phyloP scores from a whole-genome alignment of 2,329 filamentous ascomycete species.

The Monilinia aucupariae region DNA sequence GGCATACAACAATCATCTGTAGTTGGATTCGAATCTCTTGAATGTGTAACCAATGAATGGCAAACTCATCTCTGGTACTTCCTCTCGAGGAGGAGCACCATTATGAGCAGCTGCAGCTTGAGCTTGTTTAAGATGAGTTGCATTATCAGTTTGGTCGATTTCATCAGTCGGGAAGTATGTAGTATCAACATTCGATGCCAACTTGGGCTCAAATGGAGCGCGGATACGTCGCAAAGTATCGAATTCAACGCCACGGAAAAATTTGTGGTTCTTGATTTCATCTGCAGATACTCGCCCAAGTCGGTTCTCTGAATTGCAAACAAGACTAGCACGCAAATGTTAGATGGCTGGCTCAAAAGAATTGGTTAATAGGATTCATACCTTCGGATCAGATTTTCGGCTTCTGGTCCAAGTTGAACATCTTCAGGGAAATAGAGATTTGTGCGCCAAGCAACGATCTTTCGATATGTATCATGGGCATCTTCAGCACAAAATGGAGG shows the following conservation, averaged over 20 bases:
- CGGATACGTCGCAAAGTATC: slow-evolving; percentile 87
- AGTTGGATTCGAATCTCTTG: slow-evolving; percentile 84
- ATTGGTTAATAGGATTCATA: slow-evolving; percentile 41
- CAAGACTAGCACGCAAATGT: slow-evolving; percentile 55
- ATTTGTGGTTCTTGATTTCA: slow-evolving; percentile 89
- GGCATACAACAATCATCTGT: slow-evolving; percentile 42
- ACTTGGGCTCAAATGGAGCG: slow-evolving; percentile 90
- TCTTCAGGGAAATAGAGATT: slow-evolving; percentile 96
- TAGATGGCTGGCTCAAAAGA: slow-evolving; percentile 23
- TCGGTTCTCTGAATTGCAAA: slow-evolving; percentile 90
- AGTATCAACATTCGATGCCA: slow-evolving; percentile 90
- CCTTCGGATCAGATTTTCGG: slow-evolving; percentile 89
- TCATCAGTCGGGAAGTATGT: slow-evolving; percentile 99
- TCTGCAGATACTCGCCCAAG: slow-evolving; percentile 80
- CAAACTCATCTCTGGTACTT: slow-evolving; percentile 89
- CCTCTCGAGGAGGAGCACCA: slow-evolving; percentile 51
- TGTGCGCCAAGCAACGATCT: slow-evolving; percentile 98
- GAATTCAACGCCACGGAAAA: slow-evolving; percentile 96
- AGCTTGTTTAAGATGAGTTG: slow-evolving; percentile 70
- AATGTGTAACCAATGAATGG: slow-evolving; percentile 97
- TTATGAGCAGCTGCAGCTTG: slow-evolving; percentile 55
- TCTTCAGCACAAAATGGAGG: slow-evolving; percentile 98
- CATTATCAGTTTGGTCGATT: slow-evolving; percentile 93
- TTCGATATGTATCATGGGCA: slow-evolving; percentile 94
- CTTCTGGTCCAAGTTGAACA: slow-evolving; percentile 79